Evolutionary conservation across 2,329 filamentous ascomycete genomes (phyloP).

Genomic region (Zasmidium citrigriseum): DNA sequence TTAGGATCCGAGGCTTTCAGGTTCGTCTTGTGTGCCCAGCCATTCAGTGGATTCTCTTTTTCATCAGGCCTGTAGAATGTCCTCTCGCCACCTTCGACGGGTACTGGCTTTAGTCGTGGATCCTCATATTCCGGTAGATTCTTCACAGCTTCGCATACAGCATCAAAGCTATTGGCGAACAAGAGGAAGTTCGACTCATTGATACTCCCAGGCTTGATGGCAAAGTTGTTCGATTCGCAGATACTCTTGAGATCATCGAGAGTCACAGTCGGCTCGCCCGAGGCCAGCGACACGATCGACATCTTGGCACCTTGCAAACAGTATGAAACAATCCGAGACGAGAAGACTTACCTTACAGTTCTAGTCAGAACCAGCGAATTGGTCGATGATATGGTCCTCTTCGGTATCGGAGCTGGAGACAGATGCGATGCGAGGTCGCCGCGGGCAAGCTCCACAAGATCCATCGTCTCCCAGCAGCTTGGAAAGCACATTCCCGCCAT

Average conservation of each 20-base stretch:
- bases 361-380: background rate
- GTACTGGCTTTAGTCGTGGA: conserved; percentile 34
- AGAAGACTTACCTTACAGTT: background rate
- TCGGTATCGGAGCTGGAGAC: background rate
- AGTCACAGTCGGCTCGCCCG: conserved; percentile 30
- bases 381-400: background rate
- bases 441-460: background rate
- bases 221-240: conserved; percentile 26
- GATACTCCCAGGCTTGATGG: conserved; percentile 21
- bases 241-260: conserved; percentile 26
- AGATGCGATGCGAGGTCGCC: background rate
- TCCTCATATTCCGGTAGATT: conserved; percentile 40
- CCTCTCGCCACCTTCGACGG: conserved; percentile 26
- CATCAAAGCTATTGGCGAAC: conserved; percentile 33
- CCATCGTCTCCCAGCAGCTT: background rate
- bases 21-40: conserved; percentile 43
- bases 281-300: conserved; percentile 32
- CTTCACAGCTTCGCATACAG: conserved; percentile 30
- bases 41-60: conserved; percentile 44
- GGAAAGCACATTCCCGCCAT: background rate
- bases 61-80: conserved; percentile 27
- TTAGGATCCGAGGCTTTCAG: conserved; percentile 31
- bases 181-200: conserved; percentile 29
- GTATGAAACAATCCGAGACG: background rate
- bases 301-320: conserved; percentile 13